These are phyloP conservation scores for Vickermania ingenoplastis DNA, from an alignment of 208 protist species.

Conservation along the genomic window DNA sequence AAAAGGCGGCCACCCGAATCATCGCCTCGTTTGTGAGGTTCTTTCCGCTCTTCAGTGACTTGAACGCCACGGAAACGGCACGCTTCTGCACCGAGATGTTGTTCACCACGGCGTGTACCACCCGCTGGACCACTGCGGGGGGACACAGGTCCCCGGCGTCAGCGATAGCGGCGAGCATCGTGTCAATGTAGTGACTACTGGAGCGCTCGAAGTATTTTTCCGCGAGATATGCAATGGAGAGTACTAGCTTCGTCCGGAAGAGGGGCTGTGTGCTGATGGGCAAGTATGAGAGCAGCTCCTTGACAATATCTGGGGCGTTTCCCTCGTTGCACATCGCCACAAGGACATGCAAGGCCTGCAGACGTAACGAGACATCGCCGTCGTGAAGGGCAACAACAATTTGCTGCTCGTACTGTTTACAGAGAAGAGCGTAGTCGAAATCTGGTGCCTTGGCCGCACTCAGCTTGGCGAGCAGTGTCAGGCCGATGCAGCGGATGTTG, in stretches of 20 bases:
- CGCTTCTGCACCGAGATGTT: slow-evolving; percentile 94
- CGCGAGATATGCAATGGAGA: slow-evolving; percentile 94
- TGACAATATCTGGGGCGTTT: slow-evolving; percentile 89
- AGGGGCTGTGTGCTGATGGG: slow-evolving; percentile 69
- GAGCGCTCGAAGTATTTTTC: slow-evolving; percentile 93
- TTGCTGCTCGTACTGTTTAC: slow-evolving; percentile 88
- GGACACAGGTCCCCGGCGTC: slow-evolving; percentile 94
- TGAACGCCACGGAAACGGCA: slow-evolving; percentile 75
- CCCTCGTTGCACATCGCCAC: slow-evolving; percentile 94
- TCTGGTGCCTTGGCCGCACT: slow-evolving; percentile 30
- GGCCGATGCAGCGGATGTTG: slow-evolving; percentile 87
- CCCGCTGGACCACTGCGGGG: slow-evolving; percentile 86
- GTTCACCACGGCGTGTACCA: slow-evolving; percentile 96
- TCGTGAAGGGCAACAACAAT: slow-evolving; percentile 92
- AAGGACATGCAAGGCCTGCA: slow-evolving; percentile 95
- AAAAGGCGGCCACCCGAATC: slow-evolving; percentile 77
- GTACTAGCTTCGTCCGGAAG: slow-evolving; percentile 92
- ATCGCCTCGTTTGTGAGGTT: slow-evolving; percentile 30
- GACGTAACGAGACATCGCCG: slow-evolving; percentile 95
- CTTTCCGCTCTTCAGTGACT: slow-evolving; percentile 27
- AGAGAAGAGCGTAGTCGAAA: slow-evolving; percentile 60
- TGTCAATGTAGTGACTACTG: slow-evolving; percentile 94
- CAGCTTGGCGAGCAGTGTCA: slow-evolving; percentile 73
- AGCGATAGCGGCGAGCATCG: slow-evolving; percentile 92
- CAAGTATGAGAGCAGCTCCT: slow-evolving; percentile 90